Conservation (phyloP, 192 early-diverging fungal genomes). For the Coemansia sp. region DNA sequence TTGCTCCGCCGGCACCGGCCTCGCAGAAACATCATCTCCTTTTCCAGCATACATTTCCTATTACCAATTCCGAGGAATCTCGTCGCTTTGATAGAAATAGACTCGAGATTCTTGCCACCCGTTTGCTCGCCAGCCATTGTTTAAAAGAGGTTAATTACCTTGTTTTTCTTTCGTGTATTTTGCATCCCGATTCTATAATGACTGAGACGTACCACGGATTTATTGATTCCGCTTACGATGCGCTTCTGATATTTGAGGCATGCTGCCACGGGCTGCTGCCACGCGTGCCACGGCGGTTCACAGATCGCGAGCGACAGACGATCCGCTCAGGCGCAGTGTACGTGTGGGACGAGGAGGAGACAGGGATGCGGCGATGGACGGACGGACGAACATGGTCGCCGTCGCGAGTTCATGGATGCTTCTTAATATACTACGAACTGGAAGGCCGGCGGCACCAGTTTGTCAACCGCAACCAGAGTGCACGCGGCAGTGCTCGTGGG, state of each 20-base stretch:
- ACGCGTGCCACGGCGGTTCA: conserved; percentile 77
- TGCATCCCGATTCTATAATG: conserved; percentile 23
- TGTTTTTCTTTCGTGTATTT: neutral
- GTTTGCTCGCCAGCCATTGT: neutral
- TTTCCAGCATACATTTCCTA: conserved; percentile 1
- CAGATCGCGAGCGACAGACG: conserved; percentile 76
- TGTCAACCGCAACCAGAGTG: conserved; percentile 31
- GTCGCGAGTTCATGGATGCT: conserved; percentile 80
- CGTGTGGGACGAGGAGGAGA: conserved; percentile 89
- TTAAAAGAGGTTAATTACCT: conserved; percentile 5
- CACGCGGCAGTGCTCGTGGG: conserved; percentile 31
- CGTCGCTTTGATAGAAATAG: conserved; percentile 1
- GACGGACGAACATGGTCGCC: conserved; percentile 89
- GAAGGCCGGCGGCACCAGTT: conserved; percentile 63
- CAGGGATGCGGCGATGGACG: conserved; percentile 88
- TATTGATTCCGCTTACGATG: conserved; percentile 83
- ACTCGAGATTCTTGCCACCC: neutral
- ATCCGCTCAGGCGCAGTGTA: conserved; percentile 84
- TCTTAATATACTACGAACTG: conserved; percentile 86
- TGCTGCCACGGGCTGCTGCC: conserved; percentile 69
- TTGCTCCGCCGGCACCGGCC: neutral
- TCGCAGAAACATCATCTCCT: neutral
- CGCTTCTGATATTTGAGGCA: conserved; percentile 86
- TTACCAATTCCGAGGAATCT: neutral
- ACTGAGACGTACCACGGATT: conserved; percentile 81